phyloP scores from a whole-genome alignment of 2,329 filamentous ascomycete genomes.

The Nemania sp. region DNA sequence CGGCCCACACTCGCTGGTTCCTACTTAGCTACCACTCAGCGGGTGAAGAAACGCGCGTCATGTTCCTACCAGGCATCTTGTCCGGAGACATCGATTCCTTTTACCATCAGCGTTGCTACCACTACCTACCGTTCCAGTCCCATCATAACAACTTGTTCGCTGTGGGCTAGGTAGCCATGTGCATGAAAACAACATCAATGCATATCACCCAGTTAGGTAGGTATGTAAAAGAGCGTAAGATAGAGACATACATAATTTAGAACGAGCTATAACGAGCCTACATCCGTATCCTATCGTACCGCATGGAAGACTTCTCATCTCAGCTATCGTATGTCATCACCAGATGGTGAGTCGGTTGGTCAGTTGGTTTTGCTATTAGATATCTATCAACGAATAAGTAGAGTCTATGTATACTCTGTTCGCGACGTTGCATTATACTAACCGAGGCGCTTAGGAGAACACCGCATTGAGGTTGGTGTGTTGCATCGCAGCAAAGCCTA shows the following conservation, averaged over 20 bases:
- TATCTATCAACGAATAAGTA: neutral
- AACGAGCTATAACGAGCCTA: constrained; percentile 1
- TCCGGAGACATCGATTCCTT: neutral
- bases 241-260: neutral
- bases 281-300: neutral
- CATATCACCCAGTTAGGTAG: too few relatives aligned
- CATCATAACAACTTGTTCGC: neutral
- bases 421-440: constrained; percentile 15
- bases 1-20: constrained; percentile 1
- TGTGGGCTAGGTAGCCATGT: too few relatives aligned
- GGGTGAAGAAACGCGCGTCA: constrained; percentile 5
- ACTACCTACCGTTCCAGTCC: neutral
- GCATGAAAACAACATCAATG: neutral
- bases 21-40: neutral
- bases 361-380: neutral
- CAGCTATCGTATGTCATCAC: constrained; percentile 5
- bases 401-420: neutral
- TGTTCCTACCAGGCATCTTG: constrained; percentile 5
- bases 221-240: too few relatives aligned
- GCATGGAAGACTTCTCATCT: neutral
- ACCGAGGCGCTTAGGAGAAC: constrained; percentile 5
- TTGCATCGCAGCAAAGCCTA: constrained; percentile 4
- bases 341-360: neutral
- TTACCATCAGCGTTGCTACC: neutral
- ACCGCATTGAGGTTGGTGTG: neutral